Evolutionary conservation across 2,329 filamentous ascomycete species (phyloP).

Genomic region (Aaosphaeria arxii): DNA sequence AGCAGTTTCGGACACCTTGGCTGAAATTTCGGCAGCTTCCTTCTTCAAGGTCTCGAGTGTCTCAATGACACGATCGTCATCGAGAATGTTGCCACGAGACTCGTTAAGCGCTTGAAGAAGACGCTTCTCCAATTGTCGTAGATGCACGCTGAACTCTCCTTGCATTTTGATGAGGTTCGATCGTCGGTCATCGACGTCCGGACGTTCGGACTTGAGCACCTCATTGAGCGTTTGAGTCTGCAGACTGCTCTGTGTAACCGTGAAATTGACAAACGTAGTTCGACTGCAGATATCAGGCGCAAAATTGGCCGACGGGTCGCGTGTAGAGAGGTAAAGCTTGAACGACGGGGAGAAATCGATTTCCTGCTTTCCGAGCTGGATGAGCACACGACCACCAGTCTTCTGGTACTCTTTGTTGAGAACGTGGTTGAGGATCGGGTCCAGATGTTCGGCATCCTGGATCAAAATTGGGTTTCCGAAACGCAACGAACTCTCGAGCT

Average conservation of each 20-base stretch:
- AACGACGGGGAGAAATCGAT: constrained; percentile 98
- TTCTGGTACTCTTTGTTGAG: constrained; percentile 99
- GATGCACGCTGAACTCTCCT: constrained; percentile 98
- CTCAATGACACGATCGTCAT: constrained; percentile 97
- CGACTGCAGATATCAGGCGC: constrained; percentile 96
- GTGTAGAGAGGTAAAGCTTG: constrained; percentile 89
- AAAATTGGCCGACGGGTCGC: constrained; percentile 94
- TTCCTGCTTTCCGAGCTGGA: constrained; percentile 97
- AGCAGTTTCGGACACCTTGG: constrained; percentile 94
- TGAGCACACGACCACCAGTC: constrained; percentile 94
- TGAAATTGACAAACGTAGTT: constrained; percentile 99
- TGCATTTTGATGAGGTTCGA: constrained; percentile 98
- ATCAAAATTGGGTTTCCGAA: constrained; percentile 99
- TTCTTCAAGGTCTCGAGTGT: constrained; percentile 97
- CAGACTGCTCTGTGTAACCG: constrained; percentile 96
- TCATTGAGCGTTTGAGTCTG: constrained; percentile 98
- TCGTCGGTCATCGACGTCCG: constrained; percentile 92
- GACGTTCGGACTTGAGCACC: constrained; percentile 93
- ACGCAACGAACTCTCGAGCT: constrained; percentile 91
- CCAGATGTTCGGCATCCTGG: constrained; percentile 94
- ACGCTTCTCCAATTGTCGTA: constrained; percentile 91
- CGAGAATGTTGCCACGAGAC: constrained; percentile 94
- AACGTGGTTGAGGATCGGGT: constrained; percentile 96
- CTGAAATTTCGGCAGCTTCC: constrained; percentile 91
- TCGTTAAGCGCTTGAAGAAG: constrained; percentile 94